phyloP scores from a whole-genome alignment of 129 eudicot genomes.

The Artemisia argyi region DNA sequence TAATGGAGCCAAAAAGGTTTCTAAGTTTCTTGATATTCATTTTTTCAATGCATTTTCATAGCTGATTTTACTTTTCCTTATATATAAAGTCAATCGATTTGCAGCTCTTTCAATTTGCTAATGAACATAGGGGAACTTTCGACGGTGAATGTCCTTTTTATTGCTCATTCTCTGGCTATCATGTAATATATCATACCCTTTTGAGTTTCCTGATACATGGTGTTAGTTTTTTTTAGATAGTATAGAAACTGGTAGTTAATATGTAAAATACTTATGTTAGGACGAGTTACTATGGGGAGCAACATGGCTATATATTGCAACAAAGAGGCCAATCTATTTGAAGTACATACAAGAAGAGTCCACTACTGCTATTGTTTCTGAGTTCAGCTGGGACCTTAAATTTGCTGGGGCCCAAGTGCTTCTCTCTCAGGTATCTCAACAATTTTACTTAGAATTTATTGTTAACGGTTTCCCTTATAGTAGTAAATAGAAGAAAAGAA shows the following conservation, averaged over 20 bases:
- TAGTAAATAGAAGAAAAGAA: too few relatives aligned
- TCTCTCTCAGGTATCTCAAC: slow-evolving; percentile 53
- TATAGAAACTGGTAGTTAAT: neutral
- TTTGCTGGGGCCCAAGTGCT: slow-evolving; percentile 77
- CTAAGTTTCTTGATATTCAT: slow-evolving; percentile 11
- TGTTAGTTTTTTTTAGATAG: neutral
- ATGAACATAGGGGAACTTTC: slow-evolving; percentile 60
- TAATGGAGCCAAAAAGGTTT: slow-evolving; percentile 51
- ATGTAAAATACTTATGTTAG: slow-evolving; percentile 27
- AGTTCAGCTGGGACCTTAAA: slow-evolving; percentile 89
- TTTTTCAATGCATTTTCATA: neutral
- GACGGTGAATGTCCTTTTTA: slow-evolving; percentile 96
- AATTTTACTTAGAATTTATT: neutral
- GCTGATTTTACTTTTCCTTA: neutral
- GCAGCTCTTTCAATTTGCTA: slow-evolving; percentile 77
- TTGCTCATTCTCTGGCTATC: slow-evolving; percentile 80
- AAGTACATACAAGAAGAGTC: slow-evolving; percentile 56
- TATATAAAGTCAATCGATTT: slow-evolving; percentile 5
- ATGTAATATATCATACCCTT: slow-evolving; percentile 36
- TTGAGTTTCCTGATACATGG: neutral
- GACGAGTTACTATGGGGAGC: slow-evolving; percentile 95
- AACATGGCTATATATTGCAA: slow-evolving; percentile 80
- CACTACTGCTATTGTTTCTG: slow-evolving; percentile 49
- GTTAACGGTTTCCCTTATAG: too few relatives aligned
- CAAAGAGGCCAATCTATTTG: slow-evolving; percentile 39